Base-by-base conservation (phyloP, 106 monocot genomes). In the Dioscorea dumetorum region DNA sequence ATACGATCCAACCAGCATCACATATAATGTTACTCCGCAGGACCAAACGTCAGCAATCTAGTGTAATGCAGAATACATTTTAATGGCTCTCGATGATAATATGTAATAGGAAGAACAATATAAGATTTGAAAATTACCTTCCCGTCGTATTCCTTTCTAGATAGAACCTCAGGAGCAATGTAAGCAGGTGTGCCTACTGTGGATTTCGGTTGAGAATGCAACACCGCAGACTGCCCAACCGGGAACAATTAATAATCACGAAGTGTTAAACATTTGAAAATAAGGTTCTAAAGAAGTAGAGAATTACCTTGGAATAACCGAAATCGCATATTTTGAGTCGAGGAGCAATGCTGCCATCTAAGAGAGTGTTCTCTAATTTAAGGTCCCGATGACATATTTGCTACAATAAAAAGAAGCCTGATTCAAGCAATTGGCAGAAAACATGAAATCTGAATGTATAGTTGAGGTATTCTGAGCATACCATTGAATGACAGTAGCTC, bases 311-410 rank as follows among this genome's bases (percentile, higher is more conserved):
- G 28, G 74, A 74, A n/a, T 74, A 74, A 18, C 74, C 74, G 60
- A 74, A 74, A 49, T 74, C 74, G 28, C 74, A 74, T 23, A 74
- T 74, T 57, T 74, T 74, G 22, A 74, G 49, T 32, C 66, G 74
- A 49, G 74, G 74, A 50, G 74, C 66, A 60, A 22, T 10, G 48
- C 67, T 74, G 5, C 74, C 74, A 67, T 74, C 67, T n/a, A 74
- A 51, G 51, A 74, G 61, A n/a, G 74, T 67, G 31, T 74, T 74
- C 60, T 75, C 75, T 56, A 75, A 56, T 61, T 75, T 75, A 20
- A 75, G 58, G 68, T 75, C 75, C 12, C 75, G 60, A 33, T 75
- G 75, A 59, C 75, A 75, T 51, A 75, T 48, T 75, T 68, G 68
- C 75, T 75, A 49, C 50, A 74, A 73, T 28, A 48, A 31, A 33